Percentiles rank a stretch among this genome's conserved stretches.
These are phyloP conservation scores for Cryphonectria naterciae DNA, from an alignment of 2,329 filamentous ascomycete species.

Conservation along the genomic window DNA sequence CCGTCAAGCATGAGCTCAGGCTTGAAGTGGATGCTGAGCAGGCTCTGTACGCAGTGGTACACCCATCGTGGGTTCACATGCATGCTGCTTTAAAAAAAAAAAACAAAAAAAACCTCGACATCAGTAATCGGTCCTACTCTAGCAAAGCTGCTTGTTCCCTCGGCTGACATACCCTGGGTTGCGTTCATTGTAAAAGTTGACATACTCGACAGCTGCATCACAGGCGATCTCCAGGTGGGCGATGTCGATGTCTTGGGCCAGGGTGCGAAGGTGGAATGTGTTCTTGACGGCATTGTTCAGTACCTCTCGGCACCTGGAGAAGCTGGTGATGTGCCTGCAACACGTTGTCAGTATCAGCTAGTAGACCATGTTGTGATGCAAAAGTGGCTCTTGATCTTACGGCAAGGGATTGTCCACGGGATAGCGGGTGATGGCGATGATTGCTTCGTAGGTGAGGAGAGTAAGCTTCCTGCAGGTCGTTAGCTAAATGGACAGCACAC, in stretches of 20 bases:
- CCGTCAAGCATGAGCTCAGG: conserved; percentile 11
- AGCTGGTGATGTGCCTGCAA: background rate
- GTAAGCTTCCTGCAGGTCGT: conserved; percentile 11
- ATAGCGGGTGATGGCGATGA: conserved; percentile 1
- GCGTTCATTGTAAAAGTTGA: background rate
- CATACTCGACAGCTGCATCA: conserved; percentile 20
- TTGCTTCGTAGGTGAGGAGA: conserved; percentile 8
- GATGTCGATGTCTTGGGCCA: conserved; percentile 10
- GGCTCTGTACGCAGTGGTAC: conserved; percentile 16
- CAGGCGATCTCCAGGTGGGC: conserved; percentile 22
- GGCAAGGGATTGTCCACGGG: background rate
- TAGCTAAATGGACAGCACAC: background rate
- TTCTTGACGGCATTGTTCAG: background rate
- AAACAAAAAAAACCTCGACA: no score
- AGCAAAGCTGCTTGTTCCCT: background rate
- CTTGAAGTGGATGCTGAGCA: conserved; percentile 4
- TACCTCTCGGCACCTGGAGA: background rate
- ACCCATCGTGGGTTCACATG: conserved; percentile 10
- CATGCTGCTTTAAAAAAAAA: no score
- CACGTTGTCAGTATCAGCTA: background rate
- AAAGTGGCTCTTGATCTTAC: background rate
- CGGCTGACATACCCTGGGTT: conserved; percentile 3
- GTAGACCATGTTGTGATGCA: background rate
- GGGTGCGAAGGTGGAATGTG: conserved; percentile 8
- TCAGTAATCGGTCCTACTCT: background rate